A percentile compares a stretch with the other conserved stretches of the same genome.
phyloP scores from a whole-genome alignment of 2,329 filamentous ascomycete species.

The Helicocarpus griseus region DNA sequence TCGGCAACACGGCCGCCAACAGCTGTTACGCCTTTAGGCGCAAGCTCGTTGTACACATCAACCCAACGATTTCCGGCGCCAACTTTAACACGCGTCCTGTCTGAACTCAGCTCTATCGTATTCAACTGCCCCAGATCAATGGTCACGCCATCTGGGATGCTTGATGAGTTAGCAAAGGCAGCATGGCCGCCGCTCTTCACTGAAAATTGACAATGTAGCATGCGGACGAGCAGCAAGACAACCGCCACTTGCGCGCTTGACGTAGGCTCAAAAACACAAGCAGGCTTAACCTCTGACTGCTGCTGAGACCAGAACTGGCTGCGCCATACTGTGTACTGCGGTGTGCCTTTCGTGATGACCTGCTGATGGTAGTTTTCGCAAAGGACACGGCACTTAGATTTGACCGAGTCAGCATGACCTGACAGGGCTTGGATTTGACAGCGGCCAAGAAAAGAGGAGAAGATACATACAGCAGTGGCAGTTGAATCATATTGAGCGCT shows the following conservation, averaged over 20 bases:
- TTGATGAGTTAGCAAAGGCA: slow-evolving; percentile 45
- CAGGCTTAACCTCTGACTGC: slow-evolving; percentile 24
- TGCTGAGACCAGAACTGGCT: slow-evolving; percentile 27
- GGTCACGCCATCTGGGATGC: slow-evolving; percentile 34
- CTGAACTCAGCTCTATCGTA: slow-evolving; percentile 17
- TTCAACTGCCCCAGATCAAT: slow-evolving; percentile 26
- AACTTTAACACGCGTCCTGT: slow-evolving; percentile 21
- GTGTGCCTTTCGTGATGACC: slow-evolving; percentile 7
- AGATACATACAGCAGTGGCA: background rate
- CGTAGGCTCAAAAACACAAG: slow-evolving; percentile 25
- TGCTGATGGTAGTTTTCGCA: slow-evolving; percentile 8
- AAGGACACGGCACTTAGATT: slow-evolving; percentile 9
- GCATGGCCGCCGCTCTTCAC: slow-evolving; percentile 50
- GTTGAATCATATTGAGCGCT: background rate
- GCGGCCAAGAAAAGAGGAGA: background rate
- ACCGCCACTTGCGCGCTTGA: slow-evolving; percentile 22
- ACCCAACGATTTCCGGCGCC: slow-evolving; percentile 28
- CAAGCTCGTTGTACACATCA: slow-evolving; percentile 24
- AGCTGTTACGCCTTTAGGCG: slow-evolving; percentile 22
- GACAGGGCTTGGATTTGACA: background rate
- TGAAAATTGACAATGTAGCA: slow-evolving; percentile 38
- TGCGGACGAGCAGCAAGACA: slow-evolving; percentile 21
- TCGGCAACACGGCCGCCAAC: slow-evolving; percentile 24
- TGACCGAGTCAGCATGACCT: background rate
- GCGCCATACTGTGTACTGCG: slow-evolving; percentile 10